Conservation (phyloP, 148 eudicot genomes). For the Amaranthus cruentus region DNA sequence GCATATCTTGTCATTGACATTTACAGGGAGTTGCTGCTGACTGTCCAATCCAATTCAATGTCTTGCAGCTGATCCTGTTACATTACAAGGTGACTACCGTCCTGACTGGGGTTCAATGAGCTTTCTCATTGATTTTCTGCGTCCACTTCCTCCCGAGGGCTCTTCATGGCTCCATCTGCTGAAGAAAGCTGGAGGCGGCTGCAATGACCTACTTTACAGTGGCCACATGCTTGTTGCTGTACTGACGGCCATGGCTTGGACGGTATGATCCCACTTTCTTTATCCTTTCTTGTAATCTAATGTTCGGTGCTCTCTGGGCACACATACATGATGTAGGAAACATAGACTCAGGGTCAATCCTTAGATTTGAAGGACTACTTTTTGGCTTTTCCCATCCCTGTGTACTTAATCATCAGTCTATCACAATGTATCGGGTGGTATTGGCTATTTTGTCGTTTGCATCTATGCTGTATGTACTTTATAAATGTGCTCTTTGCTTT, state of each 20-base stretch:
- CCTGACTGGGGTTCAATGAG: slow-evolving; percentile 95
- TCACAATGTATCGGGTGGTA: too few relatives aligned
- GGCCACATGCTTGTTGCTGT: slow-evolving; percentile 99
- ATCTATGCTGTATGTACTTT: not conserved
- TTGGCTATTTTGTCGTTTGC: not conserved
- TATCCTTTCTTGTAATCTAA: not conserved
- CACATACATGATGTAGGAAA: not conserved
- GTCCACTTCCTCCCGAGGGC: slow-evolving; percentile 65
- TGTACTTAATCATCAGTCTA: too few relatives aligned
- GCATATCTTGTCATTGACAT: not conserved
- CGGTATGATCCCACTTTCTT: slow-evolving; percentile 39
- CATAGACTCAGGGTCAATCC: too few relatives aligned
- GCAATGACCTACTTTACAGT: slow-evolving; percentile 94
- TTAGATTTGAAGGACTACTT: too few relatives aligned
- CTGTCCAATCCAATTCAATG: not conserved
- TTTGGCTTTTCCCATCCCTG: too few relatives aligned
- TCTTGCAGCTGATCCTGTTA: slow-evolving; percentile 55
- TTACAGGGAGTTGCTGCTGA: slow-evolving; percentile 12
- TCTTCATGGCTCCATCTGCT: slow-evolving; percentile 73
- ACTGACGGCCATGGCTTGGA: slow-evolving; percentile 99
- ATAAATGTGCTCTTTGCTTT: not conserved
- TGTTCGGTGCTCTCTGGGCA: not conserved
- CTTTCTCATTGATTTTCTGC: slow-evolving; percentile 72
- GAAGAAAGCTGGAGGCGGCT: slow-evolving; percentile 92
- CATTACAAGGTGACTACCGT: slow-evolving; percentile 42